These are phyloP conservation scores for Protea cynaroides DNA, from an alignment of 164 flowering plant species.

Conservation along the genomic window DNA sequence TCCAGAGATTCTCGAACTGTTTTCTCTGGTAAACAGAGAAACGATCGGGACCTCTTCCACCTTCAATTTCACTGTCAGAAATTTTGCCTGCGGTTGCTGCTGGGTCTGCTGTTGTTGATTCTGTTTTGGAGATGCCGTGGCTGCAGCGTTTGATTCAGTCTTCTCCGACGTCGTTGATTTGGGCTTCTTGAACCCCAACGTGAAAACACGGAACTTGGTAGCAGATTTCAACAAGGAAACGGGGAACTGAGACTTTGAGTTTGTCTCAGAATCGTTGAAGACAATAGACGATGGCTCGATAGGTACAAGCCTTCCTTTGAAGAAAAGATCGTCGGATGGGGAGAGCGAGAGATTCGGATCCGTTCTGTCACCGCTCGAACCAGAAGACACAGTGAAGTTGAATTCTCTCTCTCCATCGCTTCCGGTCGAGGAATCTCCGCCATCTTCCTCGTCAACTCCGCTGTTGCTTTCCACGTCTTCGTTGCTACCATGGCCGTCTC, in stretches of 20 bases:
- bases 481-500: not conserved
- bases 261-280: slow-evolving; percentile 21
- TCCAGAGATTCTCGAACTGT: slow-evolving; percentile 27
- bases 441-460: slow-evolving; percentile 12
- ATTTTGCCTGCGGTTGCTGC: slow-evolving; percentile 18
- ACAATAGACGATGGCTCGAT: slow-evolving; percentile 31
- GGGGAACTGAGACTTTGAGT: slow-evolving; percentile 34
- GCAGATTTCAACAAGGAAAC: slow-evolving; percentile 41
- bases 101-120: slow-evolving; percentile 3
- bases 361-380: slow-evolving; percentile 18
- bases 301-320: slow-evolving; percentile 60
- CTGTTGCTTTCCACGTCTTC: not conserved
- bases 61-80: slow-evolving; percentile 53
- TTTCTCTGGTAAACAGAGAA: slow-evolving; percentile 55
- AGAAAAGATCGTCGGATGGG: slow-evolving; percentile 64
- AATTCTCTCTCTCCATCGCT: slow-evolving; percentile 41
- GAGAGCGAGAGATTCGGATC: slow-evolving; percentile 36
- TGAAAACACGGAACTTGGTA: slow-evolving; percentile 49
- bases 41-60: slow-evolving; percentile 50
- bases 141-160: slow-evolving; percentile 9
- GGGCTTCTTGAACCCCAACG: slow-evolving; percentile 46
- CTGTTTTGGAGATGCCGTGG: not conserved
- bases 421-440: slow-evolving; percentile 12
- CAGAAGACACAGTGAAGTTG: slow-evolving; percentile 49
- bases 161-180: slow-evolving; percentile 13